Evolutionary conservation across 345 rosid genomes (phyloP).

Genomic region (Pistacia vera): DNA sequence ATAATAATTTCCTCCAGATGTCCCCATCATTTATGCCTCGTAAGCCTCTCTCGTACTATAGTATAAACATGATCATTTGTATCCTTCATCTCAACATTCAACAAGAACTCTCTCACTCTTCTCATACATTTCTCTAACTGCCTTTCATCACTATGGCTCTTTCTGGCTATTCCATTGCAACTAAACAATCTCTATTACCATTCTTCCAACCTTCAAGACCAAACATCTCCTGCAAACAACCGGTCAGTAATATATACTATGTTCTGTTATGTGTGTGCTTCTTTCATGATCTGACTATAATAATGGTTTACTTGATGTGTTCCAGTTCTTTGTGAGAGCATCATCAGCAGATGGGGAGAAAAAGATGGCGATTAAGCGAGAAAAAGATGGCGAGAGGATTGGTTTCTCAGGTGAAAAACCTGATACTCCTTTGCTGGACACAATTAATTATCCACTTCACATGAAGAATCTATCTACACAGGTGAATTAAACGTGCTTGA

Average conservation of each 20-base stretch:
- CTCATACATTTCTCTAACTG: neutral
- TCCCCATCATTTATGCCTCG: neutral
- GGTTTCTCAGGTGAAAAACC: constrained; percentile 58
- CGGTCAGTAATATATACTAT: constrained; percentile 22
- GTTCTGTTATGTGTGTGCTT: neutral
- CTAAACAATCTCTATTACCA: constrained; percentile 27
- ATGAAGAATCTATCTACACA: constrained; percentile 66
- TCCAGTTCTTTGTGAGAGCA: constrained; percentile 48
- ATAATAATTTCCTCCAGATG: too few species aligned
- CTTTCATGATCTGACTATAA: neutral
- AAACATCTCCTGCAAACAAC: constrained; percentile 22
- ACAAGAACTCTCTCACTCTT: neutral
- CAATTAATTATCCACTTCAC: constrained; percentile 68
- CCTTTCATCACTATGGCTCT: constrained; percentile 36
- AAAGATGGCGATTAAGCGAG: constrained; percentile 33
- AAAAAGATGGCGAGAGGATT: constrained; percentile 45
- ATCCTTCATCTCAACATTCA: neutral
- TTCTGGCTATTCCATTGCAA: constrained; percentile 24
- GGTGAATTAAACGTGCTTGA: constrained; percentile 37
- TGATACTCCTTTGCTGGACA: constrained; percentile 69
- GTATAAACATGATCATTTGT: constrained; percentile 26
- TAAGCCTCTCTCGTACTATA: constrained; percentile 8
- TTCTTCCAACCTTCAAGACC: constrained; percentile 24
- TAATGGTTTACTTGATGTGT: constrained; percentile 16
- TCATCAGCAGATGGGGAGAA: constrained; percentile 36